Evolutionary conservation across 2,329 filamentous ascomycete genomes (phyloP).

Genomic region (Colletotrichum camelliae): DNA sequence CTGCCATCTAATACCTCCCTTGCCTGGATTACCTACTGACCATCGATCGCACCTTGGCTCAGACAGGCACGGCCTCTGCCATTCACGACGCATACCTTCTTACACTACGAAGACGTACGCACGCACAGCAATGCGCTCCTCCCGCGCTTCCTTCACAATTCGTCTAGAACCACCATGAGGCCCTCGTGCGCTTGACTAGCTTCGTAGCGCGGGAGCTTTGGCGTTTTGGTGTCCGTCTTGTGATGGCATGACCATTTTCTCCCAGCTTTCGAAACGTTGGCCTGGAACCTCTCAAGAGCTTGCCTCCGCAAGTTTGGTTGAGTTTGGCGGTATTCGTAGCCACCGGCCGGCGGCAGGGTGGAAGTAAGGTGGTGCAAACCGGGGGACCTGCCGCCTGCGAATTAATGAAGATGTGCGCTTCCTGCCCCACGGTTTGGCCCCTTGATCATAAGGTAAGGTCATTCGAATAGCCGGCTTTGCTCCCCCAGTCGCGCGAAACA

Average conservation of each 20-base stretch:
- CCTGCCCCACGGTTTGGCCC: not conserved
- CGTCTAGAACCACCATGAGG: not conserved
- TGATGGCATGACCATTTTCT: not conserved
- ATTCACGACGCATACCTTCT: not conserved
- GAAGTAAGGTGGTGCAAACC: not conserved
- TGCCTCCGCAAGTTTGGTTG: not conserved
- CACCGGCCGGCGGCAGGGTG: not conserved
- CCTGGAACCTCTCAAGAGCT: not conserved
- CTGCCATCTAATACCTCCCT: not conserved
- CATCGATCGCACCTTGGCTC: not conserved
- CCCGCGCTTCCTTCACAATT: not conserved
- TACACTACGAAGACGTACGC: not conserved
- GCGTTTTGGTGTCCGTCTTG: not conserved
- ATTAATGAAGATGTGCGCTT: slow-evolving; percentile 1
- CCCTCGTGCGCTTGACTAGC: not conserved
- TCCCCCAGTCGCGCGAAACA: not conserved
- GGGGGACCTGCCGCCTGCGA: not conserved
- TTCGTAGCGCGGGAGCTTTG: not conserved
- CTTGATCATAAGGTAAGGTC: not conserved
- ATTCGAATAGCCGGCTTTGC: not conserved
- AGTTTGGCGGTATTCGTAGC: not conserved
- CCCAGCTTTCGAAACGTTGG: slow-evolving; percentile 10
- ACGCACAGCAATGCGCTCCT: not conserved
- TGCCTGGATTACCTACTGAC: not conserved
- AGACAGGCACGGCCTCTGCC: slow-evolving; percentile 1